Evolutionary conservation across 108 stramenopile species (phyloP).

Genomic region (Nitzschia putrida): DNA sequence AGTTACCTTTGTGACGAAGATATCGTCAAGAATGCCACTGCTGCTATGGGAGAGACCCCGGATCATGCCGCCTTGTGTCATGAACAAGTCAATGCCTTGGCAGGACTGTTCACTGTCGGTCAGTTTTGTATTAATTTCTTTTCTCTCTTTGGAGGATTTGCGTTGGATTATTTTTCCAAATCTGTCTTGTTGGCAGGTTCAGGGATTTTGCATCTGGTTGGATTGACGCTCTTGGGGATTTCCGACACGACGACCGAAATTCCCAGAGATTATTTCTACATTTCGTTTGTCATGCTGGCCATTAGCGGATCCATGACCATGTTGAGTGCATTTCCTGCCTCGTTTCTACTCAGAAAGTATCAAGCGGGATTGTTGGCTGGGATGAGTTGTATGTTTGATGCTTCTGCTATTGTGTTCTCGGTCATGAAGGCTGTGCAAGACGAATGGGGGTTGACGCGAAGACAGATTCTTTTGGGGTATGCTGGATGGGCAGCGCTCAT

Average conservation of each 20-base stretch:
- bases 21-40: not conserved
- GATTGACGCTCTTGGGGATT: conserved; percentile 10
- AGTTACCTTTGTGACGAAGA: not conserved
- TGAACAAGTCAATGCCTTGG: conserved; percentile 15
- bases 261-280: conserved; percentile 3
- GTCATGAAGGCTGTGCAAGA: conserved; percentile 1
- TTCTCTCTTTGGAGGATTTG: conserved; percentile 8
- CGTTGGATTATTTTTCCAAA: conserved; percentile 16
- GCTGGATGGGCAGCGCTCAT: conserved; percentile 1
- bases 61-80: not conserved
- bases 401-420: conserved; percentile 13
- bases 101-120: conserved; percentile 14
- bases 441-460: conserved; percentile 2
- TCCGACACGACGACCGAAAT: conserved; percentile 4
- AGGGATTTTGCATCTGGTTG: not conserved
- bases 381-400: conserved; percentile 23
- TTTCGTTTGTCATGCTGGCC: conserved; percentile 18
- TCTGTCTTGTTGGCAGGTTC: not conserved
- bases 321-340: conserved; percentile 18
- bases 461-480: conserved; percentile 4
- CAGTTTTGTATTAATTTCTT: conserved; percentile 17
- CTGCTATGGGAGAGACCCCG: no score
- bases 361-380: conserved; percentile 16
- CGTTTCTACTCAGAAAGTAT: conserved; percentile 14
- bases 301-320: conserved; percentile 14